Base-by-base conservation (phyloP, 2,329 filamentous ascomycete species). In the Rugonectria rugulosa region DNA sequence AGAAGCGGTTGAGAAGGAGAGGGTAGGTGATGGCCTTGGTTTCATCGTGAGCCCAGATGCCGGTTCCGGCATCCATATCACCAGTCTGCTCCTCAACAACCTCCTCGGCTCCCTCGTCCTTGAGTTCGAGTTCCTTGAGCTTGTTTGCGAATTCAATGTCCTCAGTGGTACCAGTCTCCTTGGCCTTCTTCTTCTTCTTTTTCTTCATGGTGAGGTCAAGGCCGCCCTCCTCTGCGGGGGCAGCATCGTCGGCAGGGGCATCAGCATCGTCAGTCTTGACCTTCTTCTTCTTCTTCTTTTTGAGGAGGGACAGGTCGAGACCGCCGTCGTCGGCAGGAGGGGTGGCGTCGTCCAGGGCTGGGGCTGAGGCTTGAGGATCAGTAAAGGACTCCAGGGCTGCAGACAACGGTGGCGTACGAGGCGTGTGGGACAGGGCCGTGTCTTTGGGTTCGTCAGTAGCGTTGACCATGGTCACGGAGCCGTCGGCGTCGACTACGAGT, bases 1-100 rank as follows among this genome's bases (percentile, higher is more conserved):
- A 99, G 85, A 99, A 99, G 67, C 95, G 91, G 71, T 83, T 85
- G 64, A 98, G 88, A 45, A 99, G 87, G 61, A 92, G 84, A 70
- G 87, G 85, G 84, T 97, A 99, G 72, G 84, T 87, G 77, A 98
- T 92, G 62, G 87, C 75, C 72, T 87, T 86, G 54, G 85, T 87
- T 74, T 89, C 86, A 71, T 93, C 87, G 80, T 97, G 92, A 64
- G 83, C 79, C 91, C 92, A 97, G 78, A 97, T 90, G 60, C 93
- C 93, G 37, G 92, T 97, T 65, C 93, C 93, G 73, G 88, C 84
- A 67, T 93, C 87, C 81, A 92, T 89, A 70, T 97, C 92, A 65
- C 92, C 92, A 64, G 88, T 77, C 38, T 82, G 80, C 51, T 83
- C 80, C 38, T 77, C 73, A 31, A 77, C 77, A 49, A 81, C 81